Evolutionary conservation across 2,329 filamentous ascomycete species (phyloP), one percentile per base, ranked within the genome.

Genomic region (Claviceps maximensis): DNA sequence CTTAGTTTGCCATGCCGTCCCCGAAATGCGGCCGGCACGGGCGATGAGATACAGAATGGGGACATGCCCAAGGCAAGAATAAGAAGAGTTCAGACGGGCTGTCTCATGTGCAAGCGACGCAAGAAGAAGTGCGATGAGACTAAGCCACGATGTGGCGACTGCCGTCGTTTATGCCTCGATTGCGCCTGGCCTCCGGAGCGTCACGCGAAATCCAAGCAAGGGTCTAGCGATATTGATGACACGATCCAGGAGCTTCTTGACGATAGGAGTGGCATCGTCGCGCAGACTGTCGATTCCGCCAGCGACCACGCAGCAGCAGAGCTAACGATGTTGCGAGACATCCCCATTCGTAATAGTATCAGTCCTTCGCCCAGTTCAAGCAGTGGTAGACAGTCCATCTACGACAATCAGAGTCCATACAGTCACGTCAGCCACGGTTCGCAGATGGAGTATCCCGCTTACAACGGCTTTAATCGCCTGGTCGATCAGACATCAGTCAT

Each of bases 121-220:
- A 73, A 74, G 63, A 74, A 74, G 65, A 74, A 74, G 59, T 74
- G 71, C 60, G 71, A 74, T 54, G 72, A 74, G 60, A 61, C 58
- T 10, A 72, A 71, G 56, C 71, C 71, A 2, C 64, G 65, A 44
- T 74, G 71, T 55, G 63, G 64, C 33, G 65, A 69, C 50, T 72
- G 69, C 50, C 59, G 61, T n/a, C 60, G 65, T 13, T 53, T 67
- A 15, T 67, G 65, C 44, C 64, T 67, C 36, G 63, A 66, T 41
- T 67, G 65, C 55, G 56, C 59, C 3, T 67, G 64, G 65, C 63
- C 64, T 3, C 38, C 58, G 3, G 59, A 63, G 41, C 58, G 62
- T 17, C 54, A 56, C 33, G 47, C 46, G 46, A 59, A 58, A 49
- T 52, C 54, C 49, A 62, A 58, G 51, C 21, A 40, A 3, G 49